Evolutionary conservation across 306 rosid genomes (phyloP).

Genomic region (Datisca glomerata): DNA sequence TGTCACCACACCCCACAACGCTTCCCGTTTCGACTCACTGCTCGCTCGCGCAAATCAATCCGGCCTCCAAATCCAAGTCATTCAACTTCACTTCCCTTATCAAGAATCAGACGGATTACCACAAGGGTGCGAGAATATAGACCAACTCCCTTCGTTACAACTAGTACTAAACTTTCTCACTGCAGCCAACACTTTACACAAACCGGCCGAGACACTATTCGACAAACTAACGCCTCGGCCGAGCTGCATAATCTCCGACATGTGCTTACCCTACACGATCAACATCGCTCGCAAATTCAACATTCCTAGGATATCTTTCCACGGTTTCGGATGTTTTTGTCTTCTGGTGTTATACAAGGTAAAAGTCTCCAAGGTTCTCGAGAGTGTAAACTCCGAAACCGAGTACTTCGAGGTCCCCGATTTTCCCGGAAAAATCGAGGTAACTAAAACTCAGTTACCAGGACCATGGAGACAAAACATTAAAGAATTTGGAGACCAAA

Average conservation of each 20-base stretch:
- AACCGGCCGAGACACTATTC: slow-evolving; percentile 25
- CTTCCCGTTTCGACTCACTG: slow-evolving; percentile 6
- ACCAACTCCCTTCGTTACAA: slow-evolving; percentile 34
- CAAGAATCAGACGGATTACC: slow-evolving; percentile 36
- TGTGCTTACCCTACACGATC: slow-evolving; percentile 32
- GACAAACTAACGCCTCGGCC: slow-evolving; percentile 27
- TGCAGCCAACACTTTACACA: slow-evolving; percentile 16
- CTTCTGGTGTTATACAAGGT: slow-evolving; percentile 15
- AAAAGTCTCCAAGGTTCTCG: neutral
- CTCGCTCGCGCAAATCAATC: slow-evolving; percentile 11
- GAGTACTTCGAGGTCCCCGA: slow-evolving; percentile 27
- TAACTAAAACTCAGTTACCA: slow-evolving; percentile 23
- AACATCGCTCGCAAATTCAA: slow-evolving; percentile 25
- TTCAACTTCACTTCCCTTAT: slow-evolving; percentile 10
- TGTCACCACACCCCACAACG: slow-evolving; percentile 19
- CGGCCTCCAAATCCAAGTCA: slow-evolving; percentile 10
- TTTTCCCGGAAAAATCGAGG: slow-evolving; percentile 22
- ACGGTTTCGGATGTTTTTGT: slow-evolving; percentile 29
- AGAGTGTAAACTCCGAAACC: slow-evolving; percentile 2
- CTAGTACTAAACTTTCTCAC: slow-evolving; percentile 14
- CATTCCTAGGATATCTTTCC: slow-evolving; percentile 51
- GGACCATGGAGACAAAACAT: neutral
- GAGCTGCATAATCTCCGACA: slow-evolving; percentile 39
- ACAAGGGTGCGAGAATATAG: slow-evolving; percentile 40
- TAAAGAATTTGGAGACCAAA: neutral